phyloP scores from a whole-genome alignment of 495 filamentous ascomycete genomes.

The Melanomma pulvis-pyrius region DNA sequence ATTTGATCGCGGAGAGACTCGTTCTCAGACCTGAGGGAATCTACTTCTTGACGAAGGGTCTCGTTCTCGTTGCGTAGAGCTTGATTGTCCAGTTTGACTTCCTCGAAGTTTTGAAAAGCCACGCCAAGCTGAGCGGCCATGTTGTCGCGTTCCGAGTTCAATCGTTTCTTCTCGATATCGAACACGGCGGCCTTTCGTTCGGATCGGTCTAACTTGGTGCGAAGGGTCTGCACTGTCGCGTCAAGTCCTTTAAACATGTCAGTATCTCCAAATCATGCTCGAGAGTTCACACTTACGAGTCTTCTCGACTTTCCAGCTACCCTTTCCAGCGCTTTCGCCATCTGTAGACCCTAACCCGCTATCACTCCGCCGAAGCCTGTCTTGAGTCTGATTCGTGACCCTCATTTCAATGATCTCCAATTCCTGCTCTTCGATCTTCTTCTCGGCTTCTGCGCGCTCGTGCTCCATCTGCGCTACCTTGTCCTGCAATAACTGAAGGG shows the following conservation, averaged over 20 bases:
- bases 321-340: slow-evolving; percentile 42
- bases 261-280: background rate
- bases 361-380: slow-evolving; percentile 51
- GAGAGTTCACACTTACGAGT: slow-evolving; percentile 52
- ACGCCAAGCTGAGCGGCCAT: slow-evolving; percentile 65
- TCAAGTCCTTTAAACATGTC: slow-evolving; percentile 49
- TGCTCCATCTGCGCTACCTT: slow-evolving; percentile 65
- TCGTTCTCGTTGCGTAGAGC: slow-evolving; percentile 37
- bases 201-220: slow-evolving; percentile 60
- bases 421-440: slow-evolving; percentile 57
- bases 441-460: slow-evolving; percentile 61
- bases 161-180: slow-evolving; percentile 61
- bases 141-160: slow-evolving; percentile 67
- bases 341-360: slow-evolving; percentile 52
- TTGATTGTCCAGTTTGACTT: slow-evolving; percentile 56
- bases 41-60: slow-evolving; percentile 36
- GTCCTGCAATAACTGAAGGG: slow-evolving; percentile 67
- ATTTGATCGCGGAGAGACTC: slow-evolving; percentile 34
- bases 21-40: slow-evolving; percentile 40
- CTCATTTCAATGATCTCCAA: slow-evolving; percentile 60
- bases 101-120: slow-evolving; percentile 64
- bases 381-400: slow-evolving; percentile 50
- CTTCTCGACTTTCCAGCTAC: slow-evolving; percentile 55
- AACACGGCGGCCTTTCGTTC: slow-evolving; percentile 61
- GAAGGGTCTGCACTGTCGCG: slow-evolving; percentile 58